These are phyloP conservation scores for Globisporangium paroecandrum DNA, from an alignment of 352 stramenopile species.

Conservation along the genomic window DNA sequence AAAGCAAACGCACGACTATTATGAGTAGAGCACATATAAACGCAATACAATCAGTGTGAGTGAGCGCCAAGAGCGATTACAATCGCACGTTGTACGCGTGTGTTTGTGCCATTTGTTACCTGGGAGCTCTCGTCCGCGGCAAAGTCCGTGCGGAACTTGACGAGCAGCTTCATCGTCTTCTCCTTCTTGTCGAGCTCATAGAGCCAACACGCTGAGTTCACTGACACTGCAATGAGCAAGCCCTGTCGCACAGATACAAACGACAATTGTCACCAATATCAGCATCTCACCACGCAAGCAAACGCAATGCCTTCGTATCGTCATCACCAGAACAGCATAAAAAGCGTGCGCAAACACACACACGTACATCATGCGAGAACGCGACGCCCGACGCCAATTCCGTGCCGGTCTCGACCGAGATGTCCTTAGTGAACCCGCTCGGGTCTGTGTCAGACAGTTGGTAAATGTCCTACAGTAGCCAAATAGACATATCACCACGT, in stretches of 20 bases:
- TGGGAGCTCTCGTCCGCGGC: conserved; percentile 59
- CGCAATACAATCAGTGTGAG: background rate
- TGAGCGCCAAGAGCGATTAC: background rate
- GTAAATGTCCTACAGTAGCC: conserved; percentile 57
- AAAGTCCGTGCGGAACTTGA: conserved; percentile 86
- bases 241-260: conserved; percentile 23
- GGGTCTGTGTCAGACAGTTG: conserved; percentile 58
- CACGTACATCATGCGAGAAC: conserved; percentile 63
- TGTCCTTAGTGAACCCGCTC: conserved; percentile 63
- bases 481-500: background rate
- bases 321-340: background rate
- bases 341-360: background rate
- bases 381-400: conserved; percentile 73
- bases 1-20: conserved; percentile 62
- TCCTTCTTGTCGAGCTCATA: conserved; percentile 56
- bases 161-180: conserved; percentile 60
- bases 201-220: conserved; percentile 75
- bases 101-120: background rate
- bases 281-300: background rate
- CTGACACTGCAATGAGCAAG: conserved; percentile 66
- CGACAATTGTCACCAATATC: background rate
- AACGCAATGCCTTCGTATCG: background rate
- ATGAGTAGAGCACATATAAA: background rate
- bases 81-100: background rate
- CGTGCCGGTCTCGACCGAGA: conserved; percentile 64